Evolutionary conservation across 148 eudicot species (phyloP).

Genomic region (Vaccinium myrtillus): DNA sequence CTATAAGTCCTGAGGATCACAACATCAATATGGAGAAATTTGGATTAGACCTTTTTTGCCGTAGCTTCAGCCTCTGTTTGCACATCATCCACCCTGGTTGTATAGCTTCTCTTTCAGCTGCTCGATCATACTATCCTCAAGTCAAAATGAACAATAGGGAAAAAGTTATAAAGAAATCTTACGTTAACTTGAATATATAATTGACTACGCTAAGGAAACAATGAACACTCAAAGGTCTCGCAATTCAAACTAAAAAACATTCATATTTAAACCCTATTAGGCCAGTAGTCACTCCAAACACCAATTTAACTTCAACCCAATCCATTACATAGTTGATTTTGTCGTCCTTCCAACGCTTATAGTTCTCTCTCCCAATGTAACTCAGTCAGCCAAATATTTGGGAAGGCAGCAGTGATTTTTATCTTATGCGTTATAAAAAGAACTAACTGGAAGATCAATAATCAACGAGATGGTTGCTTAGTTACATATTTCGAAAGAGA

Average conservation of each 20-base stretch:
- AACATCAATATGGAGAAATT: too few relatives aligned
- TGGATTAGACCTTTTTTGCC: too few relatives aligned
- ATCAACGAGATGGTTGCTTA: background rate
- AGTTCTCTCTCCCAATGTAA: background rate
- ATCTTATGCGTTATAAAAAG: background rate
- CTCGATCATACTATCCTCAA: slow-evolving; percentile 7
- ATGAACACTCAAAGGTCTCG: background rate
- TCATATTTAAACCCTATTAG: background rate
- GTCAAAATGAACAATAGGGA: background rate
- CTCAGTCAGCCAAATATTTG: background rate
- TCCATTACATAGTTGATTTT: background rate
- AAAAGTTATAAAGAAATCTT: background rate
- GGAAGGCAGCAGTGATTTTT: background rate
- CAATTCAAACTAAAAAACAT: background rate
- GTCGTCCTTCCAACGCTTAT: background rate
- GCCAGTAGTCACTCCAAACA: background rate
- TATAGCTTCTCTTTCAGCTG: slow-evolving; percentile 85
- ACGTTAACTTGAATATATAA: too few relatives aligned
- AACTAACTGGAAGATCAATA: too few relatives aligned
- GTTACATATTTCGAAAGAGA: background rate
- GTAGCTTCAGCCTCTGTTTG: too few relatives aligned
- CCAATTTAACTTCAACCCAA: background rate
- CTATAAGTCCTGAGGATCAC: too few relatives aligned
- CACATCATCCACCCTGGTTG: slow-evolving; percentile 24
- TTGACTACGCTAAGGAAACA: background rate